Conservation (phyloP, 2,329 filamentous ascomycete genomes). For the Fusarium pseudoanthophilum region DNA sequence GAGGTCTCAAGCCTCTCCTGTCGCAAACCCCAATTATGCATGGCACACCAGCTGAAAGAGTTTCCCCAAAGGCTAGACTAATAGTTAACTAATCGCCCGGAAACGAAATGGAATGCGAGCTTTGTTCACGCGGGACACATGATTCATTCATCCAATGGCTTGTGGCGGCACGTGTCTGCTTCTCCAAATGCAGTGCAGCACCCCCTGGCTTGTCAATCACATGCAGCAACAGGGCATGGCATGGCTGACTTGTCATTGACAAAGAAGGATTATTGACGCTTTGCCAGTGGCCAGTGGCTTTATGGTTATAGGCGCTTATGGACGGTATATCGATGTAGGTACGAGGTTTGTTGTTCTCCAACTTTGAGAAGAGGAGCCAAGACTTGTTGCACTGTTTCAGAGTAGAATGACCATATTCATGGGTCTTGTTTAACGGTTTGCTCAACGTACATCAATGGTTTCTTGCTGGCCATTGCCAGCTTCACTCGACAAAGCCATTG, state of each 20-base stretch:
- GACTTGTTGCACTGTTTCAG: neutral
- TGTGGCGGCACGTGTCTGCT: constrained; percentile 25
- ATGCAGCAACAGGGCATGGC: neutral
- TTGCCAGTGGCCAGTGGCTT: neutral
- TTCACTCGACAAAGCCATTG: too few species aligned
- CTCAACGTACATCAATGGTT: neutral
- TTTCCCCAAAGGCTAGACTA: neutral
- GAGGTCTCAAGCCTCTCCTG: constrained; percentile 16
- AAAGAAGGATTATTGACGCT: neutral
- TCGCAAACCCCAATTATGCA: neutral
- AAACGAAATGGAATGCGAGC: constrained; percentile 22
- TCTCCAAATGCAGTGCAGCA: neutral
- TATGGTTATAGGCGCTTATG: neutral
- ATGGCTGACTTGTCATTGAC: constrained; percentile 6
- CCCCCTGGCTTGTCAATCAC: constrained; percentile 26
- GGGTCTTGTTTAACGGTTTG: neutral
- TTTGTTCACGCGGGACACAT: constrained; percentile 27
- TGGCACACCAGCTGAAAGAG: neutral
- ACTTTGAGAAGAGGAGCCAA: neutral
- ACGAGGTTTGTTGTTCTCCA: neutral
- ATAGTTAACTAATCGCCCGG: neutral
- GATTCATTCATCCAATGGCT: constrained; percentile 29
- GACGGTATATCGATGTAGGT: neutral
- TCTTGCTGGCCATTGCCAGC: too few species aligned
- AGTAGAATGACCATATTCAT: too few species aligned